Base-by-base conservation (phyloP, 2,329 filamentous ascomycete species). In the Phialophora macrospora region DNA sequence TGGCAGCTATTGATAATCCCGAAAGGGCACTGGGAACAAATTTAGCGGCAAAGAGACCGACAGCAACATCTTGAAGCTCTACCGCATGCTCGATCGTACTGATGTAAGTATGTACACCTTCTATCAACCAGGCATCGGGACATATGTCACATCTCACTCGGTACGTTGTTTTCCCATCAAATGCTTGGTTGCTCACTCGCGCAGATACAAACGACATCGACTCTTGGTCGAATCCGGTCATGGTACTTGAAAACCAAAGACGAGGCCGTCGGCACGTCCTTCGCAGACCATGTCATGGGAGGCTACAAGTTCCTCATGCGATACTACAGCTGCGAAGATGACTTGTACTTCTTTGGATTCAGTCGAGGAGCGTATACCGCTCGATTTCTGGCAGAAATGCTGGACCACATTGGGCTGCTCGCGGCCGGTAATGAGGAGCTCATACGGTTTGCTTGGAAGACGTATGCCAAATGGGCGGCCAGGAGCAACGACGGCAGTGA, bases 391-490 rank as follows among this genome's bases (percentile, higher is more conserved):
- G 90, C 91, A 0, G 91, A 95, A 74, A 94, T 94, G 91, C 83
- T 95, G 6, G 91, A 95, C 73, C 88, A 91, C 71, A 88, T 95
- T 62, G 92, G 92, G 1, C 81, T 96, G 0, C 81, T 96, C 14
- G 89, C 88, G 12, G 88, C 90, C 59, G 91, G 92, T 11, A 96
- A 96, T 72, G 90, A 96, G 73, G 92, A 95, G 71, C 89, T 95
- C 87, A 87, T 92, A 59, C 83, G 85, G 3, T 96, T 96, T 74
- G 91, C 90, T 0, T 95, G 91, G 91, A 93, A 90, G 75, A 88
- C 89, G 0, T 93, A 92, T 72, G 85, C 88, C 7, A 87, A 88
- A 74, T 92, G 89, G 88, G 88, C 91, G 73, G 83, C 68, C 14
- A 68, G 67, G 28, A 71, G 20, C 41, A 64, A 65, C 26, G 71